Evolutionary conservation across 148 eudicot genomes (phyloP).

Genomic region (Vaccinium corymbosum): DNA sequence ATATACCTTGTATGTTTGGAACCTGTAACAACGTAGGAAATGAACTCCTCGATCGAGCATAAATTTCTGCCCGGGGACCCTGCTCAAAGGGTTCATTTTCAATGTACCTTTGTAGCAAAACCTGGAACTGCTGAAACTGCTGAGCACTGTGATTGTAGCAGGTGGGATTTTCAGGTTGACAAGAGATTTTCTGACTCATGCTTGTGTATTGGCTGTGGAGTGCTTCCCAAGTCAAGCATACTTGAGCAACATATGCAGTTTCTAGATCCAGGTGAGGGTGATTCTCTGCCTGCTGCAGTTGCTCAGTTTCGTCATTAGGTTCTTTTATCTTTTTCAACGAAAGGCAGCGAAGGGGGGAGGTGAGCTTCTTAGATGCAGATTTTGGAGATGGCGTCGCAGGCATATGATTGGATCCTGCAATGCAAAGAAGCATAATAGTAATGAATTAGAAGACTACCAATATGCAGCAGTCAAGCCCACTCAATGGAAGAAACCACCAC

Average conservation of each 20-base stretch:
- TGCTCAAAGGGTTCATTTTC: constrained; percentile 92
- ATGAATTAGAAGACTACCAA: neutral
- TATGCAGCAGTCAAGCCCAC: neutral
- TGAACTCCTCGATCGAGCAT: constrained; percentile 66
- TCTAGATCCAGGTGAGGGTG: constrained; percentile 71
- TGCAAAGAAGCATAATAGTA: constrained; percentile 3
- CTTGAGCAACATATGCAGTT: constrained; percentile 79
- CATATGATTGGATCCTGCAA: constrained; percentile 48
- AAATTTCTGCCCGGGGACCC: constrained; percentile 69
- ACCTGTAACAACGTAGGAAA: constrained; percentile 80
- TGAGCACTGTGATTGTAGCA: constrained; percentile 82
- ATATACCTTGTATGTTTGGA: constrained; percentile 76
- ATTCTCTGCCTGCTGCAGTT: constrained; percentile 58
- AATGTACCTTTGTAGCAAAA: constrained; percentile 80
- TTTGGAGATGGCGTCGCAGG: constrained; percentile 69
- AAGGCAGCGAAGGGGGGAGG: constrained; percentile 80
- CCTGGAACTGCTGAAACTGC: constrained; percentile 92
- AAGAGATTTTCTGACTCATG: constrained; percentile 71
- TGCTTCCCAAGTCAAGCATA: constrained; percentile 94
- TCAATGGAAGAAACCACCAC: constrained; percentile 8
- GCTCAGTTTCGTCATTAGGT: constrained; percentile 65
- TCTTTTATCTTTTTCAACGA: constrained; percentile 73
- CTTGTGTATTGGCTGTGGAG: constrained; percentile 88
- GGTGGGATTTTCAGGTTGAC: constrained; percentile 58
- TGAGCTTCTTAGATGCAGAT: constrained; percentile 65